Evolutionary conservation across 352 stramenopile species (phyloP).

Genomic region (Globisporangium canariense): DNA sequence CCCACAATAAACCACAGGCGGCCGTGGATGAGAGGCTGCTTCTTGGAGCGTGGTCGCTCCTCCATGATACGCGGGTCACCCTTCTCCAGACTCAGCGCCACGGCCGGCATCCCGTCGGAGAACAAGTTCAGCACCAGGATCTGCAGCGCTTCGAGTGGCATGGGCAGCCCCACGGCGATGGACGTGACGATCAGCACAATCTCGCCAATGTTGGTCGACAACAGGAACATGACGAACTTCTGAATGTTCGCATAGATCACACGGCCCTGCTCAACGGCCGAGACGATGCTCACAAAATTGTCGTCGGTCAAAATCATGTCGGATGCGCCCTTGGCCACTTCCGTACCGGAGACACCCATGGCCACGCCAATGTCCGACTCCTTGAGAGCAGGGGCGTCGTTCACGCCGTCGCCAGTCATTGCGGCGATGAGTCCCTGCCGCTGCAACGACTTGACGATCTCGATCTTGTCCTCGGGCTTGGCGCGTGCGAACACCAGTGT

Average conservation of each 20-base stretch:
- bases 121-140: constrained; percentile 99
- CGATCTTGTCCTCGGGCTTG: constrained; percentile 95
- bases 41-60: constrained; percentile 53
- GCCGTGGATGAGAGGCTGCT: constrained; percentile 49
- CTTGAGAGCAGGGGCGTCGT: constrained; percentile 97
- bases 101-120: constrained; percentile 90
- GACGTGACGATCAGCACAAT: constrained; percentile 84
- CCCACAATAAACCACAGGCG: constrained; percentile 61
- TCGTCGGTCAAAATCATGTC: constrained; percentile 99
- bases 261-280: constrained; percentile 93
- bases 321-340: constrained; percentile 97
- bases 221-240: constrained; percentile 98
- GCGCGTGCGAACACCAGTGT: constrained; percentile 93
- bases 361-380: constrained; percentile 95
- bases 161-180: constrained; percentile 53
- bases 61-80: constrained; percentile 66
- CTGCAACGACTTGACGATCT: constrained; percentile 95
- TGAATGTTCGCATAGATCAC: constrained; percentile 98
- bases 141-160: constrained; percentile 94
- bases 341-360: constrained; percentile 97
- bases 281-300: constrained; percentile 98
- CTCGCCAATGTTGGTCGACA: constrained; percentile 97
- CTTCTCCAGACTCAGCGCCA: constrained; percentile 70
- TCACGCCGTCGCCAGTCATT: constrained; percentile 98
- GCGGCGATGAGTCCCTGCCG: constrained; percentile 86